Base-by-base conservation (phyloP, 2,329 filamentous ascomycete species). In the Coniochaeta ligniaria region DNA sequence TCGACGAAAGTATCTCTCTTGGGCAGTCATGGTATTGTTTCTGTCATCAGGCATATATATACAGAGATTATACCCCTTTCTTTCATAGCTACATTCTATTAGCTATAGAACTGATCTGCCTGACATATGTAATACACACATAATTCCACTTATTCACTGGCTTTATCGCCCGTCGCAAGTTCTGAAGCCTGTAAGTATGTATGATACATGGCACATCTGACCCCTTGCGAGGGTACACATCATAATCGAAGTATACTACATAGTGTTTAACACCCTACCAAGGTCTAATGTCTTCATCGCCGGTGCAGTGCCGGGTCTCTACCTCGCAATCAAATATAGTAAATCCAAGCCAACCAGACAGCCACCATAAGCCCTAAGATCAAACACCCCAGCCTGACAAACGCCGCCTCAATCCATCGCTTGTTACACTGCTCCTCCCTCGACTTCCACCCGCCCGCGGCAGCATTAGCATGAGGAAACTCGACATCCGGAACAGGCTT, bases 401-500 rank as follows among this genome's bases (percentile, higher is more conserved):
- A 68, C 11, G 67, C 66, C 2, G 59, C 22, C 20, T 67, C 63
- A 2, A 68, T 58, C 67, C 67, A 68, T 1, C 65, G 58, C 58
- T 66, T 67, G 57, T 67, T 68, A 43, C 64, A 66, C 60, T 67
- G 66, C 41, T 64, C 64, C 28, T 68, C 66, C 8, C 66, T 60
- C 7, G 61, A 58, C 60, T 67, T 67, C 66, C 66, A 67, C 4
- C 66, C 66, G 1, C 65, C 61, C 14, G 9, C 60, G 17, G 61
- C 62, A 1, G 66, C 70, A 57, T 75, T 75, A 1, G 68, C 67
- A 52, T 70, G 69, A 1, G 74, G 74, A 60, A 76, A 76, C n/a
- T 65, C 61, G 33, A 63, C 59, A 0, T 69, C 62, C 1, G 75
- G 75, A 0, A 76, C 65, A 0, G 69, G 68, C 60, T 74, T 73